phyloP scores from a whole-genome alignment of 2,329 filamentous ascomycete species.

The Diplodia intermedia region DNA sequence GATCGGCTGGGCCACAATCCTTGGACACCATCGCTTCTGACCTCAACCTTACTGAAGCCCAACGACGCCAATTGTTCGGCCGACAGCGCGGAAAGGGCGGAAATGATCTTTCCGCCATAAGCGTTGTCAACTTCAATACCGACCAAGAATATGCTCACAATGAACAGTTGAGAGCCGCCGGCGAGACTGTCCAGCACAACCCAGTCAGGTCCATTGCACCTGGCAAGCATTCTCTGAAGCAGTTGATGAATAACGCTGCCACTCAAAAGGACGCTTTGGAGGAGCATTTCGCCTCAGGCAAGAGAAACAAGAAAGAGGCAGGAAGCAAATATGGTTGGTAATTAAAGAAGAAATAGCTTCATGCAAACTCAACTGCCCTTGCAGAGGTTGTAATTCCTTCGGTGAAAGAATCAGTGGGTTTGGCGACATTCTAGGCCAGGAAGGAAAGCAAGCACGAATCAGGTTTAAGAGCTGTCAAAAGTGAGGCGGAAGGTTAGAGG shows the following conservation, averaged over 20 bases:
- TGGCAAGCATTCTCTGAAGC: conserved; percentile 87
- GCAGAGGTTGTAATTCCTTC: background rate
- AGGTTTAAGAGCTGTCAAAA: background rate
- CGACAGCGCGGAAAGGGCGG: conserved; percentile 60
- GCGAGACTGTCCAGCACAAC: conserved; percentile 76
- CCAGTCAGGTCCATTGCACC: conserved; percentile 82
- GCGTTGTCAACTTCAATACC: conserved; percentile 85
- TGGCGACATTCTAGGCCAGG: background rate
- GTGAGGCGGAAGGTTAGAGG: conserved; percentile 5
- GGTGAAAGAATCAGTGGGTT: background rate
- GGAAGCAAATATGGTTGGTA: conserved; percentile 85
- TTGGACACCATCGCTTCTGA: conserved; percentile 76
- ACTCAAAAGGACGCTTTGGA: conserved; percentile 87
- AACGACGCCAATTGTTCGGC: conserved; percentile 85
- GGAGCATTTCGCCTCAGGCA: conserved; percentile 86
- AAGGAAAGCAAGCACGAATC: background rate
- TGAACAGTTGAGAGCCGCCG: conserved; percentile 73
- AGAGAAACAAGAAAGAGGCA: conserved; percentile 80
- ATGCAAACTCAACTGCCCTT: background rate
- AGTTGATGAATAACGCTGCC: conserved; percentile 82
- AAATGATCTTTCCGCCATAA: conserved; percentile 60
- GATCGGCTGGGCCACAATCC: conserved; percentile 54
- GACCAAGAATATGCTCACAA: conserved; percentile 87
- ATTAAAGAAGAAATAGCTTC: background rate
- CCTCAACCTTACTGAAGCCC: conserved; percentile 77